Percentiles rank a stretch among this genome's conserved stretches.
phyloP scores from a whole-genome alignment of 1,284 basidiomycete genomes.

The Leccinum solheimii region DNA sequence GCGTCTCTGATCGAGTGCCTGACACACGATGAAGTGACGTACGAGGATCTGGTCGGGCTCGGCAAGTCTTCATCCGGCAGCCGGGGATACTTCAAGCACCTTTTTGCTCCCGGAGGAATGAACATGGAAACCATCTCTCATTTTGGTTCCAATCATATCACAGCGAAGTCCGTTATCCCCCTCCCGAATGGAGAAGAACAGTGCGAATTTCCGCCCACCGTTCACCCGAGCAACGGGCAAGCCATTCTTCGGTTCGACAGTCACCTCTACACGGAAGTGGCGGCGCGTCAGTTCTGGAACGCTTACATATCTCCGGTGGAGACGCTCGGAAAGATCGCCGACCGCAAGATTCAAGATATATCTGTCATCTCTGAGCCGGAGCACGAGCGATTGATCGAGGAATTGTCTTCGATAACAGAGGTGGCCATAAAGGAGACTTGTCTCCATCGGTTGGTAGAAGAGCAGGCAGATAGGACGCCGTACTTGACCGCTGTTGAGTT shows the following conservation, averaged over 20 bases:
- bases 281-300: conserved; percentile 31
- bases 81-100: conserved; percentile 35
- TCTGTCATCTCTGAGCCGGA: conserved; percentile 27
- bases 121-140: conserved; percentile 20
- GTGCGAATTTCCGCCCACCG: conserved; percentile 33
- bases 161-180: conserved; percentile 18
- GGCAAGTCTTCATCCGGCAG: conserved; percentile 23
- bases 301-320: conserved; percentile 32
- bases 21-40: conserved; percentile 30
- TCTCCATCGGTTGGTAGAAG: conserved; percentile 29
- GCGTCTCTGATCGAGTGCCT: conserved; percentile 19
- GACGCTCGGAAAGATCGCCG: conserved; percentile 20
- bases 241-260: conserved; percentile 32
- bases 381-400: conserved; percentile 28
- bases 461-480: conserved; percentile 25
- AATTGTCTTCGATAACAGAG: conserved; percentile 22
- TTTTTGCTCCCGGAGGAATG: conserved; percentile 32
- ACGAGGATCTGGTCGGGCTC: conserved; percentile 31
- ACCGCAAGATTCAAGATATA: conserved; percentile 27
- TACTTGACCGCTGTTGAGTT: conserved; percentile 27
- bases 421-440: conserved; percentile 17
- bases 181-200: conserved; percentile 34
- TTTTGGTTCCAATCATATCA: conserved; percentile 20
- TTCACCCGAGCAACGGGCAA: conserved; percentile 26
- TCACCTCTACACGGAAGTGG: conserved; percentile 29